Conservation (phyloP, 306 rosid genomes). For the Alnus rubra region DNA sequence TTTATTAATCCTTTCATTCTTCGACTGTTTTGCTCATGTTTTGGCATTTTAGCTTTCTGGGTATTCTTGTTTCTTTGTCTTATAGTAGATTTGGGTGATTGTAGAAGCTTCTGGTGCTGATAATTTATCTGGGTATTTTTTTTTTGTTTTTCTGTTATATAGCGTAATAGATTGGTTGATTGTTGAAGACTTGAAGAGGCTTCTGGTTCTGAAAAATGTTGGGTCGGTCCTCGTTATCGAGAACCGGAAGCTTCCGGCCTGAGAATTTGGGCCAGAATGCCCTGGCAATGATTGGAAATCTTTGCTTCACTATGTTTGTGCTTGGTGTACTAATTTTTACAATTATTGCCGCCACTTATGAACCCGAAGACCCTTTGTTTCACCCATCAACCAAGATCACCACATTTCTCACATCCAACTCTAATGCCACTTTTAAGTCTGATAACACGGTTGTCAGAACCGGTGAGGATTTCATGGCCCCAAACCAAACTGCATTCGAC, state of each 20-base stretch:
- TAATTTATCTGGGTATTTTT: neutral
- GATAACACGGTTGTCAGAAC: conserved; percentile 79
- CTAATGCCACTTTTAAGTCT: conserved; percentile 95
- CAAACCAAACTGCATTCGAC: conserved; percentile 75
- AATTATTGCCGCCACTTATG: conserved; percentile 91
- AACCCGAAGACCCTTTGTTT: conserved; percentile 96
- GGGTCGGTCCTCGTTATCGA: conserved; percentile 47
- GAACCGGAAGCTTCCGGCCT: conserved; percentile 72
- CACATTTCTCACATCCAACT: conserved; percentile 78
- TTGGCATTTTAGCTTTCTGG: conserved; percentile 41
- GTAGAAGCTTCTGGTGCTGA: conserved; percentile 21
- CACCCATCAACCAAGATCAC: conserved; percentile 92
- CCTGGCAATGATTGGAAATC: conserved; percentile 83
- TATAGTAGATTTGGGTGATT: conserved; percentile 28
- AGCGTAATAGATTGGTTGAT: neutral
- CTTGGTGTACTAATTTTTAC: conserved; percentile 85
- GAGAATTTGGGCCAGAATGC: conserved; percentile 86
- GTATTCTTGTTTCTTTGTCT: conserved; percentile 27
- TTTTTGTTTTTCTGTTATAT: neutral
- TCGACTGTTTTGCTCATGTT: conserved; percentile 14
- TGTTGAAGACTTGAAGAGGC: conserved; percentile 22
- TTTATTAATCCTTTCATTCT: neutral
- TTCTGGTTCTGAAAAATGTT: conserved; percentile 16
- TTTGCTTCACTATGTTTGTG: conserved; percentile 86
- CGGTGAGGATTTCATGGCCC: conserved; percentile 93